phyloP scores from a whole-genome alignment of 1,284 basidiomycete species.

The Coniferiporia weirii region DNA sequence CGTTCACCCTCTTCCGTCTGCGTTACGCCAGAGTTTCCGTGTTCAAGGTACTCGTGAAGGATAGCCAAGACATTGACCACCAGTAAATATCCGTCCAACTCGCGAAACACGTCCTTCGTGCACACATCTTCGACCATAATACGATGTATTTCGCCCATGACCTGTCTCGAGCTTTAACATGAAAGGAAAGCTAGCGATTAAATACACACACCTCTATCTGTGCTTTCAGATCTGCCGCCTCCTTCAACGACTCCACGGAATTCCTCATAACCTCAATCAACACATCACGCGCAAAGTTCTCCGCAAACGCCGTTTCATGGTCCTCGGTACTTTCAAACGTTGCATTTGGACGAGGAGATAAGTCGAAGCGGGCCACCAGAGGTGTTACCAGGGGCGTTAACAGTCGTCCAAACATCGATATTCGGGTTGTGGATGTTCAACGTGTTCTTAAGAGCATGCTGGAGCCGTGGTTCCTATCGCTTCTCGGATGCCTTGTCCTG shows the following conservation, averaged over 20 bases:
- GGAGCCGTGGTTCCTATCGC: neutral
- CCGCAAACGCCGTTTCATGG: constrained; percentile 47
- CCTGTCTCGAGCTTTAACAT: constrained; percentile 31
- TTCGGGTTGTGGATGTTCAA: neutral
- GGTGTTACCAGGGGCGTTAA: constrained; percentile 50
- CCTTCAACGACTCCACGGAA: constrained; percentile 59
- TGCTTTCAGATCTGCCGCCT: constrained; percentile 39
- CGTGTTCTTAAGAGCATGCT: neutral
- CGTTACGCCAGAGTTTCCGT: constrained; percentile 32
- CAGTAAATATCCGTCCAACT: constrained; percentile 72
- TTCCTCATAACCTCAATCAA: constrained; percentile 66
- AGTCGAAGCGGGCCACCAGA: constrained; percentile 44
- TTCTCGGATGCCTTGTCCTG: too few relatives aligned
- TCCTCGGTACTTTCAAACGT: constrained; percentile 28
- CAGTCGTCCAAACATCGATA: constrained; percentile 43
- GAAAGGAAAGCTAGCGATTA: neutral
- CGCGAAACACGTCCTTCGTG: constrained; percentile 71
- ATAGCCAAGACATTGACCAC: constrained; percentile 66
- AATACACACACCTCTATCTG: constrained; percentile 45
- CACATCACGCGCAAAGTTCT: constrained; percentile 69
- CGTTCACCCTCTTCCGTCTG: constrained; percentile 48
- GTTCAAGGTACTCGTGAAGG: constrained; percentile 32
- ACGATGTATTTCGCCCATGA: constrained; percentile 54
- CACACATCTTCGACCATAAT: constrained; percentile 53
- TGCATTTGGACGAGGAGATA: constrained; percentile 27